Base-by-base conservation (phyloP, 805 yeast genomes). In the Zygosaccharomyces gambellarensis region DNA sequence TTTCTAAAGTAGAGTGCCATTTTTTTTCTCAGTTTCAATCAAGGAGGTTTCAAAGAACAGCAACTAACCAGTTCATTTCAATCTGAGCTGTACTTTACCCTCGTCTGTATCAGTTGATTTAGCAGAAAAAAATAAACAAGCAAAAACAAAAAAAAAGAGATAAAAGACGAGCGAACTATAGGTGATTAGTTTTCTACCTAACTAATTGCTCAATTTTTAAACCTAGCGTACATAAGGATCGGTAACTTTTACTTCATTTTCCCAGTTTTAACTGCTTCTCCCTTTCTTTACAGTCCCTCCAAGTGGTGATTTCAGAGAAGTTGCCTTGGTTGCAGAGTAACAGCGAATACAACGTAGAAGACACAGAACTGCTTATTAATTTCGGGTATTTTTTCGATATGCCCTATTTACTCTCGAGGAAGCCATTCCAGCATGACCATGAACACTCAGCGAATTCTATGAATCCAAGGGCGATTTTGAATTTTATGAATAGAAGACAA, bases 401-500 rank as follows among this genome's bases (percentile, higher is more conserved):
- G 68, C 67, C 68, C 1, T 58, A 54, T 23, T 38, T 64, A 38
- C 52, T 64, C 25, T 59, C 64, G 2, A 62, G 66, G 48, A 64
- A 62, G 43, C 66, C 64, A 8, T 64, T 64, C 46, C 61, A 60
- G 39, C 59, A 41, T 30, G 45, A 54, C 39, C 49, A 40, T 32
- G 51, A 46, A 4, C 47, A 46, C 28, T 27, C 45, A 38, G 36
- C 53, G 14, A 43, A 43, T 34, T 39, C 55, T 14, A 58, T 62
- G 36, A 54, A 53, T 27, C 61, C 66, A 8, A 62, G 61, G 45
- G 63, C 68, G 14, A 62, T 65, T 48, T 47, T 65, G 43, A 61
- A 58, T 40, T 65, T 65, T 38, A 60, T 64, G 52, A 60, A 59
- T 49, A 57, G 62, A 48, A 61, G 64, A 38, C 66, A 61, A 36